Evolutionary conservation across 1,284 basidiomycete species (phyloP), one percentile per base, ranked within the genome.

Genomic region (Ustilago xerochloae): DNA sequence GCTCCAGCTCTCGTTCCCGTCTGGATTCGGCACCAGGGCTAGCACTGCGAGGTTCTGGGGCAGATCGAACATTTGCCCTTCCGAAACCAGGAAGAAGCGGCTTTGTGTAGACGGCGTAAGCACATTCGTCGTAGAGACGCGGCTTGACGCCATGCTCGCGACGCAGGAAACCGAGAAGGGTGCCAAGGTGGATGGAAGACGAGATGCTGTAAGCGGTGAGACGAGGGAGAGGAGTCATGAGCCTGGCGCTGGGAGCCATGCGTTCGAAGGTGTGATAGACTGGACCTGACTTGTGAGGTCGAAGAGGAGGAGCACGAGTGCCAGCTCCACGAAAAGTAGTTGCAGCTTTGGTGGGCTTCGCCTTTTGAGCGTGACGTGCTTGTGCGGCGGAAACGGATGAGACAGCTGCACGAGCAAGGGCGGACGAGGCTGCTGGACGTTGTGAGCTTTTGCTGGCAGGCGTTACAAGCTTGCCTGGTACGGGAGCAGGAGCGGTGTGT

Each of bases 61-160:
- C 93, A 0, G 92, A 93, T 6, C 94, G 90, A 18, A 97, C 87
- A 65, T 92, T 93, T 6, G 92, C 90, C 35, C 90, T 89, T 0
- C 92, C 92, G 80, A 97, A 98, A 0, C 94, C 94, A 4, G 94
- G 93, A 5, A 97, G 87, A 0, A 97, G 87, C 0, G 94, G 94
- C 1, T 96, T 88, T 81, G 94, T 92, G 80, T 97, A 97, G 85
- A 94, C 93, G 50, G 91, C 92, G 85, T 95, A 97, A 70, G 94
- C 86, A 3, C 94, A 94, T 85, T 97, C 94, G 82, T 97, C 94
- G 80, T 93, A 97, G 1, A 94, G 89, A 59, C 94, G 88, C 0
- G 94, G 93, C 1, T 89, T 88, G 10, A 96, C 93, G 55, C 94
- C 95, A 82, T 97, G 95, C 82, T 97, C 95, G 55, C 94, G 87